phyloP scores from a whole-genome alignment of 1,139 yeast genomes.

The Kluyveromyces marxianus region DNA sequence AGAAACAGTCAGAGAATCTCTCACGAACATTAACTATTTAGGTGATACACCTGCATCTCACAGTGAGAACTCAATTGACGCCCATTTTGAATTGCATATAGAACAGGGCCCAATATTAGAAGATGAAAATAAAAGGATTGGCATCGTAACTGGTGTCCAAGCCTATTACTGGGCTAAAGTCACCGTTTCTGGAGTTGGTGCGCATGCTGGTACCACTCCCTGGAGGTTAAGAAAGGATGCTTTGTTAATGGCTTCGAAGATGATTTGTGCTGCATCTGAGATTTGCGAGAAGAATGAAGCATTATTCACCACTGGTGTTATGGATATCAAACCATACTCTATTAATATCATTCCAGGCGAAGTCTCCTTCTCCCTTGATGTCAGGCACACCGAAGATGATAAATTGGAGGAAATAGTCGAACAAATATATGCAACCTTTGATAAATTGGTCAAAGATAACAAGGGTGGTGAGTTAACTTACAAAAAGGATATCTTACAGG shows the following conservation, averaged over 20 bases:
- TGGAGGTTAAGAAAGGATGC: constrained; percentile 56
- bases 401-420: constrained; percentile 35
- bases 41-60: constrained; percentile 46
- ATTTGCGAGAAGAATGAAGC: constrained; percentile 48
- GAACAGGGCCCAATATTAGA: constrained; percentile 73
- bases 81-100: constrained; percentile 68
- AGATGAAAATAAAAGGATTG: constrained; percentile 46
- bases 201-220: constrained; percentile 76
- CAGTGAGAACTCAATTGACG: constrained; percentile 48
- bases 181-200: constrained; percentile 50
- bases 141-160: constrained; percentile 61
- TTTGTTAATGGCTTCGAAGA: constrained; percentile 46
- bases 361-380: constrained; percentile 50
- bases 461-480: constrained; percentile 28
- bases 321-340: constrained; percentile 49
- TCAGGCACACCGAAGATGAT: constrained; percentile 48
- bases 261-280: constrained; percentile 50
- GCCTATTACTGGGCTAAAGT: constrained; percentile 58
- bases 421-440: constrained; percentile 37
- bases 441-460: constrained; percentile 31
- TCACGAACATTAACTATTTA: constrained; percentile 53
- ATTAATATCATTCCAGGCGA: constrained; percentile 61
- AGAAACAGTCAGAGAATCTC: constrained; percentile 47
- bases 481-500: constrained; percentile 15
- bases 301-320: constrained; percentile 51